These are phyloP conservation scores for Aspergillus sp. DNA, from an alignment of 2,329 filamentous ascomycete species.

Conservation along the genomic window DNA sequence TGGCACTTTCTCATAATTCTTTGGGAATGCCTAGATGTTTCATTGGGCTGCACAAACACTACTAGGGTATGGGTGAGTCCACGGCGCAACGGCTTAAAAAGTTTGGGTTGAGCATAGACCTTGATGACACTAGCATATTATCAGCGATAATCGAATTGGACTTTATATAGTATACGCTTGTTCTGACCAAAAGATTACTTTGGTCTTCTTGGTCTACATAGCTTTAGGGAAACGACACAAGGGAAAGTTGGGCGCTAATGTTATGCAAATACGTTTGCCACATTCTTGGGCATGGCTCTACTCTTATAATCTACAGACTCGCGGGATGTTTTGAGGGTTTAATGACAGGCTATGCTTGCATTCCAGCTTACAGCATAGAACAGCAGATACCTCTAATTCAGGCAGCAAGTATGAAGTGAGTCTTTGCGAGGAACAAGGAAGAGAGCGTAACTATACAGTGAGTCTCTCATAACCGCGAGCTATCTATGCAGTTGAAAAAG, in stretches of 20 bases:
- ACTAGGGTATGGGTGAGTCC: slow-evolving; percentile 3
- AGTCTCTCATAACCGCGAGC: not conserved
- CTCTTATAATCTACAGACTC: not conserved
- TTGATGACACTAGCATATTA: slow-evolving; percentile 2
- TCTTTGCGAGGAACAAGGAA: not conserved
- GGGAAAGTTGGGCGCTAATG: not conserved
- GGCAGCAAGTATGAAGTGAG: not conserved
- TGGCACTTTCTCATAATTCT: not conserved
- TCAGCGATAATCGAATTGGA: not conserved
- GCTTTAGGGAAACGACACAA: not conserved
- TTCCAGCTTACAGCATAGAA: not conserved
- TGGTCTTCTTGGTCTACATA: not conserved
- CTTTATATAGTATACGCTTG: not conserved
- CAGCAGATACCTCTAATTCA: not conserved
- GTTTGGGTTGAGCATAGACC: slow-evolving; percentile 5
- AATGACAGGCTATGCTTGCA: not conserved
- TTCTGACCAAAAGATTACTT: not conserved
- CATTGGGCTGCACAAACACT: not conserved
- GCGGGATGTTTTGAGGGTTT: not conserved
- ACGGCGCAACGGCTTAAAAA: slow-evolving; percentile 13
- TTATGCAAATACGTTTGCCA: not conserved
- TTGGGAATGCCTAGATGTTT: slow-evolving; percentile 7
- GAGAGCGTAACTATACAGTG: not conserved
- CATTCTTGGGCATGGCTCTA: not conserved
- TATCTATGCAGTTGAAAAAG: not conserved